phyloP scores from a whole-genome alignment of 108 stramenopile genomes.

The Seminavis robusta region DNA sequence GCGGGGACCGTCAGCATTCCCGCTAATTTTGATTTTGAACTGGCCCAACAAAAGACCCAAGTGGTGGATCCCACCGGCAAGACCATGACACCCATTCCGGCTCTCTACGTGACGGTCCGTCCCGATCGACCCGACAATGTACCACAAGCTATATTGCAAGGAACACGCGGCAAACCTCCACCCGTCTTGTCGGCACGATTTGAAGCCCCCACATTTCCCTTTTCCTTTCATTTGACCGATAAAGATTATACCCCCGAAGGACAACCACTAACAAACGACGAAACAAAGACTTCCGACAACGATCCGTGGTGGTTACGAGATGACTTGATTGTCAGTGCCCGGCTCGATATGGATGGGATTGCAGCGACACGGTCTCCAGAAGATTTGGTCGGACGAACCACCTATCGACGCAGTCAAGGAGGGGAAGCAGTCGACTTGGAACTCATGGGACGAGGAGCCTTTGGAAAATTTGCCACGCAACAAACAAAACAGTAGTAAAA shows the following conservation, averaged over 20 bases:
- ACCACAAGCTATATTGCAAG: constrained; percentile 50
- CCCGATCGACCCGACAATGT: constrained; percentile 54
- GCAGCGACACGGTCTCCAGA: constrained; percentile 57
- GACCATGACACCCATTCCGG: constrained; percentile 9
- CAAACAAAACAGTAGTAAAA: too few species aligned
- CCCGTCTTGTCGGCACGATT: constrained; percentile 50
- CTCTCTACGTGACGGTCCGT: constrained; percentile 49
- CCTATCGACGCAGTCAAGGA: too few species aligned
- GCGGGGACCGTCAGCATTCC: too few species aligned
- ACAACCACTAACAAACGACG: constrained; percentile 3
- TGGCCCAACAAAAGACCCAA: too few species aligned
- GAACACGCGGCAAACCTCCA: constrained; percentile 52
- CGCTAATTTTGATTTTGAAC: too few species aligned
- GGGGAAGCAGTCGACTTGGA: too few species aligned
- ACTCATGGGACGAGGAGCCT: too few species aligned
- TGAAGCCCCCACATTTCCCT: constrained; percentile 41
- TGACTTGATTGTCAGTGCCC: constrained; percentile 54
- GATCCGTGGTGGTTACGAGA: constrained; percentile 41
- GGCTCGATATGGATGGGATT: constrained; percentile 57
- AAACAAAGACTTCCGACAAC: background rate
- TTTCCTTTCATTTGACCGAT: constrained; percentile 28
- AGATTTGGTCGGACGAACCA: constrained; percentile 51
- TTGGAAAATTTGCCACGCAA: too few species aligned
- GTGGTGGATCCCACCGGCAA: background rate
- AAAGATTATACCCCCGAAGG: constrained; percentile 51